Evolutionary conservation across 2,329 filamentous ascomycete genomes (phyloP).

Genomic region (Nakataea oryzae): DNA sequence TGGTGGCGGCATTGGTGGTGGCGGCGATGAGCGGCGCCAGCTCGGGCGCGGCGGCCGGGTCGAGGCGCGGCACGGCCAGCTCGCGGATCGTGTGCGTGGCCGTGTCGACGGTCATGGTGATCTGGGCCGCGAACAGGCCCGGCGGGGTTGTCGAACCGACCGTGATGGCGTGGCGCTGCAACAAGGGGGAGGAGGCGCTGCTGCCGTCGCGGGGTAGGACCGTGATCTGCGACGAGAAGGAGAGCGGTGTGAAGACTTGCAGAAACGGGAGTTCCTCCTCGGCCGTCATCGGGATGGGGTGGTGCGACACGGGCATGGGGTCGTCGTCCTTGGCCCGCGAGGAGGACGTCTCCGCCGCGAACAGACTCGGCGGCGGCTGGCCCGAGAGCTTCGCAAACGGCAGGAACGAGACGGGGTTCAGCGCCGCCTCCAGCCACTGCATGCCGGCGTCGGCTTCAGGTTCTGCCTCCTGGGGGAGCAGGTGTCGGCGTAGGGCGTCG

Average conservation of each 20-base stretch:
- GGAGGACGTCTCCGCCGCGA: conserved; percentile 9
- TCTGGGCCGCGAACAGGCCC: conserved; percentile 44
- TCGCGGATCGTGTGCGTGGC: conserved; percentile 36
- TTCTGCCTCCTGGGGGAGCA: conserved; percentile 22
- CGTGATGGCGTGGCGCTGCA: conserved; percentile 47
- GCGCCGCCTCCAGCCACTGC: conserved; percentile 34
- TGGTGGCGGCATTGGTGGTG: conserved; percentile 22
- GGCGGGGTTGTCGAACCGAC: conserved; percentile 33
- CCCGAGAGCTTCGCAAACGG: conserved; percentile 33
- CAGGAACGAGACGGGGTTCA: conserved; percentile 40
- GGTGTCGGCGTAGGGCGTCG: conserved; percentile 28
- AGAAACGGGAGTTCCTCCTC: conserved; percentile 59
- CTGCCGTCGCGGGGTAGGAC: conserved; percentile 25
- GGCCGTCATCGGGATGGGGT: conserved; percentile 50
- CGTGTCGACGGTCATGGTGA: conserved; percentile 51
- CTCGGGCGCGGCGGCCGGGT: conserved; percentile 47
- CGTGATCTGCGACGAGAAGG: conserved; percentile 43
- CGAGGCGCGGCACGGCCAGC: conserved; percentile 43
- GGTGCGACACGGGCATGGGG: conserved; percentile 46
- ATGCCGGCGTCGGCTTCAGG: conserved; percentile 19
- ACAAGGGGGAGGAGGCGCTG: conserved; percentile 17
- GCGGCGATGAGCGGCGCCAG: conserved; percentile 38
- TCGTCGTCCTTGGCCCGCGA: conserved; percentile 18
- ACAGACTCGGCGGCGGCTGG: conserved; percentile 11
- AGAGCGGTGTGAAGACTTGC: conserved; percentile 59